These are phyloP conservation scores for Tricholoma bakamatsutake DNA, from an alignment of 768 basidiomycete species.

Conservation along the genomic window DNA sequence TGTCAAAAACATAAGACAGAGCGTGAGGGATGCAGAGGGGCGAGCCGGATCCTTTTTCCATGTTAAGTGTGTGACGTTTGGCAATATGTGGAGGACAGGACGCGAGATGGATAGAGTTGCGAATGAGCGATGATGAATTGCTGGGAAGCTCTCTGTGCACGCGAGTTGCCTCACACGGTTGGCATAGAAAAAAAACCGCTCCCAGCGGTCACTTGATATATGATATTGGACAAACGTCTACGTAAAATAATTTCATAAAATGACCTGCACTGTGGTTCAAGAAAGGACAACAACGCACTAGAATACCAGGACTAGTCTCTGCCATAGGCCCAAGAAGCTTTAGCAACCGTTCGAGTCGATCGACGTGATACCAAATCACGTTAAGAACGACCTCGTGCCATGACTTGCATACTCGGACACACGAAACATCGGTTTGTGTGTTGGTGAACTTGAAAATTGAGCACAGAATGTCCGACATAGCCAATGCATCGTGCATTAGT, in stretches of 20 bases:
- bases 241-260: background rate
- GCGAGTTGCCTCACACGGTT: constrained; percentile 17
- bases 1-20: constrained; percentile 10
- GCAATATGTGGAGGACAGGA: constrained; percentile 9
- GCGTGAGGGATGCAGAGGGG: constrained; percentile 6
- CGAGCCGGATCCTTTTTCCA: constrained; percentile 9
- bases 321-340: constrained; percentile 12
- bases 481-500: constrained; percentile 11
- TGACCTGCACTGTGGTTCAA: background rate
- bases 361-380: constrained; percentile 17
- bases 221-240: constrained; percentile 11
- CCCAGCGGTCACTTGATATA: constrained; percentile 15
- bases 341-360: constrained; percentile 14
- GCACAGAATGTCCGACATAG: constrained; percentile 15
- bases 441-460: constrained; percentile 13
- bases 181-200: constrained; percentile 16
- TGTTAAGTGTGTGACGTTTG: constrained; percentile 13
- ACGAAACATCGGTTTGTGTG: constrained; percentile 4
- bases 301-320: constrained; percentile 1
- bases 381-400: constrained; percentile 17
- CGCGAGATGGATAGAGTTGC: constrained; percentile 9
- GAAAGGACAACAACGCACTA: constrained; percentile 1
- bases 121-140: constrained; percentile 6
- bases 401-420: constrained; percentile 14
- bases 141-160: constrained; percentile 9